Base-by-base conservation (phyloP, 1,139 yeast species). In the Debaryomyces sp. region DNA sequence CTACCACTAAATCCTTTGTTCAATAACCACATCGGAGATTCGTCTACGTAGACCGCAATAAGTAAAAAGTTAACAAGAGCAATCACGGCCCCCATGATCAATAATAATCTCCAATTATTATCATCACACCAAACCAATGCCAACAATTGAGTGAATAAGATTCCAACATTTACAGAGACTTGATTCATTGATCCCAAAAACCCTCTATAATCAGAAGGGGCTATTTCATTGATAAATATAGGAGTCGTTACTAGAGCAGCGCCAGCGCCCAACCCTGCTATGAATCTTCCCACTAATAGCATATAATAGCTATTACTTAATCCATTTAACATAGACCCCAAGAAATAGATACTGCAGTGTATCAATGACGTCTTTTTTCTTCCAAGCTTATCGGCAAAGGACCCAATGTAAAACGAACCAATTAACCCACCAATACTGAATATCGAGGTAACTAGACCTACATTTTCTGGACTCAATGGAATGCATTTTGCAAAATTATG, bases 201-300 rank as follows among this genome's bases (percentile, higher is more conserved):
- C 1, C 98, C 98, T 46, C 88, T 81, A 51, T 80, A 68, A 10
- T 73, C 69, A 1, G 75, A 63, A 0, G 97, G 97, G 8, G 95
- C 75, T 18, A 91, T 78, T 65, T 91, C 97, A 61, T 85, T 86
- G 56, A 92, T 82, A 57, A 84, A 84, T 50, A 94, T 68, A 0
- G 98, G 95, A 0, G 92, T 87, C 12, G 88, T 82, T 4, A 94
- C 98, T 52, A 94, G 79, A 1, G 94, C 87, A 8, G 86, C 75
- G 4, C 99, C 99, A 7, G 97, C 96, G 2, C 89, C 96, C 5
- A 90, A 49, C 0, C 99, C 99, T 33, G 88, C 81, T 5, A 89
- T 59, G 48, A 90, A 77, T 50, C 99, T 74, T 0, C 97, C 98
- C 12, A 79, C n/a, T 13, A 82, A 62, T 54, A 92, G 66, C 6